phyloP scores from a whole-genome alignment of 176 grass and related monocot species.

The Cenchrus americanus region DNA sequence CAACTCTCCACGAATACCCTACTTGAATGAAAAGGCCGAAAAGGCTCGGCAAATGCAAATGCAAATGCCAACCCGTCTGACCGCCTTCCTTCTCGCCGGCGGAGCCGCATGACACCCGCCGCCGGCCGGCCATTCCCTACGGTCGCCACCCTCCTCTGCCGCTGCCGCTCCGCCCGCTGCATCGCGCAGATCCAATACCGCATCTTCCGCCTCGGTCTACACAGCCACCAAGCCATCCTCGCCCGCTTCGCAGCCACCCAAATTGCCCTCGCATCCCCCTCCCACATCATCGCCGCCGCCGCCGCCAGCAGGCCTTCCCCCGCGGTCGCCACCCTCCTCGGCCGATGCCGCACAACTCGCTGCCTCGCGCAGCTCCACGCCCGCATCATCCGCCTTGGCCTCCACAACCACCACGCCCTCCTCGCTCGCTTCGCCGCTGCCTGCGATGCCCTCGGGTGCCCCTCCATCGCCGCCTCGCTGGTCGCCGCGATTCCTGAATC shows the following conservation, averaged over 20 bases:
- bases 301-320: slow-evolving; percentile 35
- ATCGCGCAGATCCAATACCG: slow-evolving; percentile 36
- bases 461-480: slow-evolving; percentile 51
- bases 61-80: slow-evolving; percentile 15
- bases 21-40: background rate
- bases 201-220: slow-evolving; percentile 40
- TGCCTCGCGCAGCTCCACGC: slow-evolving; percentile 57
- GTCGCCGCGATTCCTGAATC: slow-evolving; percentile 48
- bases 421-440: slow-evolving; percentile 72
- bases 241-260: slow-evolving; percentile 53
- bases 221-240: slow-evolving; percentile 62
- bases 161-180: slow-evolving; percentile 4
- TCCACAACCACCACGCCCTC: slow-evolving; percentile 68
- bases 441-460: slow-evolving; percentile 54
- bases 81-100: slow-evolving; percentile 10
- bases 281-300: slow-evolving; percentile 9
- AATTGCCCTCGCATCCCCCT: slow-evolving; percentile 34
- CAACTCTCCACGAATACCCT: background rate
- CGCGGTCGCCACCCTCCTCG: slow-evolving; percentile 56
- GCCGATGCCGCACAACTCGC: slow-evolving; percentile 34
- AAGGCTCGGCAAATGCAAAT: slow-evolving; percentile 14
- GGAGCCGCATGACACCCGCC: slow-evolving; percentile 54
- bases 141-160: slow-evolving; percentile 48
- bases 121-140: slow-evolving; percentile 45
- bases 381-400: slow-evolving; percentile 53